Evolutionary conservation across 2,329 filamentous ascomycete species (phyloP).

Genomic region (Penicillium sp.): DNA sequence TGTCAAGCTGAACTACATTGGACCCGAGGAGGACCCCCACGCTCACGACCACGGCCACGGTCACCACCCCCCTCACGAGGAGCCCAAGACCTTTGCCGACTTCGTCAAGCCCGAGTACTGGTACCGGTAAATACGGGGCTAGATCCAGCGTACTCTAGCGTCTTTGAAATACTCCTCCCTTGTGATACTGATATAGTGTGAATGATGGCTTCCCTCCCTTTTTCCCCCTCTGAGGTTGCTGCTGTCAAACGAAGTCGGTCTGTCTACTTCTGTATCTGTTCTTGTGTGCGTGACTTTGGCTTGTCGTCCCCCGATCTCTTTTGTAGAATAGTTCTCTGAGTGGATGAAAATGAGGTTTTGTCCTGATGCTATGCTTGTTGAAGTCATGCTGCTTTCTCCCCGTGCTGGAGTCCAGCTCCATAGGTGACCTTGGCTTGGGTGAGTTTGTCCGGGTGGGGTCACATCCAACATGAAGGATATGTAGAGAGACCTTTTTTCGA

Average conservation of each 20-base stretch:
- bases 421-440: too few species aligned
- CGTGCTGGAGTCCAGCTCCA: too few species aligned
- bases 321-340: slow-evolving; percentile 26
- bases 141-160: slow-evolving; percentile 2
- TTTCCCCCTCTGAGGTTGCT: background rate
- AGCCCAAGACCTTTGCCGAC: slow-evolving; percentile 96
- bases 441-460: too few species aligned
- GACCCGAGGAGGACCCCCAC: slow-evolving; percentile 66
- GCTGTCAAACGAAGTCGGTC: slow-evolving; percentile 9
- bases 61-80: slow-evolving; percentile 54
- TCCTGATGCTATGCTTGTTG: slow-evolving; percentile 16
- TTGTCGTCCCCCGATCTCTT: slow-evolving; percentile 15
- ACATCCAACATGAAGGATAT: too few species aligned
- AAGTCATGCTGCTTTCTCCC: slow-evolving; percentile 2
- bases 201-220: slow-evolving; percentile 6
- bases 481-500: too few species aligned
- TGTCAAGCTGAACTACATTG: slow-evolving; percentile 97
- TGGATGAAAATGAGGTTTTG: slow-evolving; percentile 23
- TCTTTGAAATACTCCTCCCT: slow-evolving; percentile 5
- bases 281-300: slow-evolving; percentile 13
- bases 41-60: slow-evolving; percentile 46
- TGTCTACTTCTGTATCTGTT: slow-evolving; percentile 15
- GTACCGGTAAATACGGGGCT: slow-evolving; percentile 49
- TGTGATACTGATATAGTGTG: slow-evolving; percentile 14
- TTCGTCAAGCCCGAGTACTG: slow-evolving; percentile 92